Evolutionary conservation across 1,139 yeast species (phyloP), one percentile per base, ranked within the genome.

Genomic region (Meyerozyma sp.): DNA sequence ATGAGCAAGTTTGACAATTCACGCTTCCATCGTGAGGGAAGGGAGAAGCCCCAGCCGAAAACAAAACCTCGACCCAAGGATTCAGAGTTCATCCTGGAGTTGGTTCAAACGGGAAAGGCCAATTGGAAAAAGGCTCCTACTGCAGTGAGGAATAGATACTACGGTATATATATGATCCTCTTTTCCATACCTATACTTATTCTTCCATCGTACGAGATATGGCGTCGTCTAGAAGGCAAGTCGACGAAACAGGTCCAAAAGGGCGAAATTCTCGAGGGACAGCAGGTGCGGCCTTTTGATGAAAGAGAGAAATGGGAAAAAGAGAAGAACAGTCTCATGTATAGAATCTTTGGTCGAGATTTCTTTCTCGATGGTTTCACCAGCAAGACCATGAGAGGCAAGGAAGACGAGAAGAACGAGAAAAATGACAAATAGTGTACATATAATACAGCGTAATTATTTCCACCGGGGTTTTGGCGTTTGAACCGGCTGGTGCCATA

Each of bases 71-170:
- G 25, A 5, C 41, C 43, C 7, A 38, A 35, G 20, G 26, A 37
- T 25, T 32, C 25, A 29, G 47, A 50, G 20, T 51, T 51, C 29
- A 44, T 48, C 34, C 39, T 40, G 7, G 66, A 65, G 41, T 43
- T 51, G 38, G 52, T 46, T 8, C 49, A 51, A 27, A 70, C 76
- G 0, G 78, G 77, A 6, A 54, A 58, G 44, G 72, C 75, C 8
- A 65, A 73, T 53, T 73, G 77, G 77, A 68, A 69, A 41, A 68
- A 65, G 50, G 77, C 77, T 0, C 77, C 77, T 2, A 51, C 55
- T 42, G 75, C 63, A 36, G 58, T 72, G 21, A 70, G 63, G 48
- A 60, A 57, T 14, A 49, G 75, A 38, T 72, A 71, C 51, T 60
- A 62, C 40, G 77, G 76, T 7, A 60, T 73, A 11, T 70, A 62